Evolutionary conservation across 2,329 filamentous ascomycete species (phyloP).

Genomic region (Paradendryphiella salina): DNA sequence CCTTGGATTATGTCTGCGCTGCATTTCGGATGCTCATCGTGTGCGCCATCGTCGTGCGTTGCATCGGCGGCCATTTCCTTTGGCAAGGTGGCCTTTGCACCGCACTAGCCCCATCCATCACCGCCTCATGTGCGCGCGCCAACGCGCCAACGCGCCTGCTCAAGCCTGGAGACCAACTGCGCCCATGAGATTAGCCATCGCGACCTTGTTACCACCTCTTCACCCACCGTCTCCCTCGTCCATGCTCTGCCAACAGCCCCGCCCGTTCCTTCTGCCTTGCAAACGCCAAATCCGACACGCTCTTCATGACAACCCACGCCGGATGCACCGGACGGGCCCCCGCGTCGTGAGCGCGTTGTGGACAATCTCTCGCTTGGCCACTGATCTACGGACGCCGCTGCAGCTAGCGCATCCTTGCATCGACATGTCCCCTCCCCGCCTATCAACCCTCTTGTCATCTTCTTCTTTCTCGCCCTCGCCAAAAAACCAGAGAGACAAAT

Average conservation of each 20-base stretch:
- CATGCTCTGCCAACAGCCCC: neutral
- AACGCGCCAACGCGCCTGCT: conserved; percentile 18
- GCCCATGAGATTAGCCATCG: neutral
- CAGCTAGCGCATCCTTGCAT: conserved; percentile 30
- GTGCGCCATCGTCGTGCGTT: conserved; percentile 3
- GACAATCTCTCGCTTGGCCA: conserved; percentile 33
- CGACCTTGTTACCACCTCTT: neutral
- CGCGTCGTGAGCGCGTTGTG: conserved; percentile 27
- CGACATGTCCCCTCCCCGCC: neutral
- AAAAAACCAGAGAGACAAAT: no score
- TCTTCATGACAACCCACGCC: neutral
- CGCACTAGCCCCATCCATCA: conserved; percentile 28
- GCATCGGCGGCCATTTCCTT: conserved; percentile 19
- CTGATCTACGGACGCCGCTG: conserved; percentile 43
- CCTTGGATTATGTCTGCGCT: neutral
- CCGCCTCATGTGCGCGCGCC: conserved; percentile 20
- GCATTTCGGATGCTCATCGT: neutral
- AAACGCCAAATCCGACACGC: neutral
- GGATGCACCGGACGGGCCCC: conserved; percentile 27
- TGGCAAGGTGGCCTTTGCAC: conserved; percentile 25
- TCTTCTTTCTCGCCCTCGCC: conserved; percentile 2
- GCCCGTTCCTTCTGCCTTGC: neutral
- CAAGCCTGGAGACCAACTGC: conserved; percentile 11
- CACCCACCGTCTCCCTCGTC: neutral
- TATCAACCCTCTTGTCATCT: neutral